Evolutionary conservation across 345 rosid species (phyloP).

Genomic region (Kernera saxatilis): DNA sequence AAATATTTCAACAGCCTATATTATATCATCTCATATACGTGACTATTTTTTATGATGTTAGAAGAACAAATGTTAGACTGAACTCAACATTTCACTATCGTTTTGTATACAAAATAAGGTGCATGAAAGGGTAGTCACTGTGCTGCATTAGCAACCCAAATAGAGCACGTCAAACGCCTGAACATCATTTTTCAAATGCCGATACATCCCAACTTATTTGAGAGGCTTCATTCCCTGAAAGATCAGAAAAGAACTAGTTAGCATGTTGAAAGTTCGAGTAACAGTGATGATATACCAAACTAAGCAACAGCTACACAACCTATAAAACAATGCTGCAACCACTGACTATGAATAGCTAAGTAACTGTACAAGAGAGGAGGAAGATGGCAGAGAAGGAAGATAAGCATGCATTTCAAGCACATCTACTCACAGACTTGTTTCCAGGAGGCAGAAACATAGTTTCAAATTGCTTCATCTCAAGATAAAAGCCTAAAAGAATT

Average conservation of each 20-base stretch:
- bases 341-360: background rate
- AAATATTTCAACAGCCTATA: background rate
- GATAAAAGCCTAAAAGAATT: background rate
- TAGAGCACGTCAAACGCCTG: background rate
- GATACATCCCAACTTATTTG: constrained; percentile 42
- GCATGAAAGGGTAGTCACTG: background rate
- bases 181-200: background rate
- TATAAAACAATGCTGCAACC: constrained; percentile 1
- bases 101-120: constrained; percentile 15
- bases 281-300: background rate
- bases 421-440: background rate
- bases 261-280: background rate
- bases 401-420: background rate
- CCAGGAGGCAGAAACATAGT: background rate
- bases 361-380: background rate
- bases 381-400: background rate
- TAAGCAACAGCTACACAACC: background rate
- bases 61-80: background rate
- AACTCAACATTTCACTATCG: constrained; percentile 7
- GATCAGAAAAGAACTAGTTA: background rate
- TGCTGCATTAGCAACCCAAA: background rate
- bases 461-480: background rate
- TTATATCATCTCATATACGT: background rate
- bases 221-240: constrained; percentile 84
- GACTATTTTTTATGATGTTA: background rate